These are phyloP conservation scores for Triticum monococcum DNA, from an alignment of 176 grass and related monocot species.

Conservation along the genomic window DNA sequence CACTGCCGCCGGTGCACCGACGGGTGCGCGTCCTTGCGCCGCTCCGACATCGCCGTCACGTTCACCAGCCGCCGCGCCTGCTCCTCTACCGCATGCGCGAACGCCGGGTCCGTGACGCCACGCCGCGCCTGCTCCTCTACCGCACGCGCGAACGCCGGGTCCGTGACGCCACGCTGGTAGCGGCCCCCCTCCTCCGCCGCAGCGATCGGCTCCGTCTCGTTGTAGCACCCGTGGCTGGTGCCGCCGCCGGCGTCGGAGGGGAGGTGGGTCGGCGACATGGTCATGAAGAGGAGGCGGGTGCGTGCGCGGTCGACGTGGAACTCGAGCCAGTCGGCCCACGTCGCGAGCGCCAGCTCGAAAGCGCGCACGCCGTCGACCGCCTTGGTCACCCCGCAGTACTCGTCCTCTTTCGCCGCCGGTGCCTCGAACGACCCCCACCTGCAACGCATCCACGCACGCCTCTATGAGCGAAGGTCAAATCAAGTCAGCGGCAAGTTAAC, in stretches of 20 bases:
- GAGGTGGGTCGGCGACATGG: slow-evolving; percentile 77
- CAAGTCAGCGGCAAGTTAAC: background rate
- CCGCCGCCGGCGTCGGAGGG: background rate
- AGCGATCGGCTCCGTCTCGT: slow-evolving; percentile 63
- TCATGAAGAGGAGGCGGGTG: slow-evolving; percentile 68
- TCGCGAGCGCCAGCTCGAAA: slow-evolving; percentile 60
- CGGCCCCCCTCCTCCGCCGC: background rate
- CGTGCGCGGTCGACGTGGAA: slow-evolving; percentile 55
- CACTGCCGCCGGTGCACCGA: slow-evolving; percentile 73
- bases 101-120: slow-evolving; percentile 31
- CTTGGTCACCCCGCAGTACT: slow-evolving; percentile 39
- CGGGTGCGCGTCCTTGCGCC: slow-evolving; percentile 79
- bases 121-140: slow-evolving; percentile 39
- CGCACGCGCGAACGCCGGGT: slow-evolving; percentile 46
- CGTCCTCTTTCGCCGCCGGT: background rate
- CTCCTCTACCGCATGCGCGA: slow-evolving; percentile 51
- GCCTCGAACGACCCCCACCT: slow-evolving; percentile 57
- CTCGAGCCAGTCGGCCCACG: slow-evolving; percentile 79
- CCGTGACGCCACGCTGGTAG: slow-evolving; percentile 23
- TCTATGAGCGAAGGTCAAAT: background rate
- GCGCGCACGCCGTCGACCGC: slow-evolving; percentile 52
- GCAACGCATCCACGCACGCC: background rate
- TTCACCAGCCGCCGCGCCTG: slow-evolving; percentile 53
- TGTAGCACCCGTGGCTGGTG: slow-evolving; percentile 51
- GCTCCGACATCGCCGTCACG: slow-evolving; percentile 73